Evolutionary conservation across 208 protist genomes (phyloP).

Genomic region (Trypanosoma vivax): DNA sequence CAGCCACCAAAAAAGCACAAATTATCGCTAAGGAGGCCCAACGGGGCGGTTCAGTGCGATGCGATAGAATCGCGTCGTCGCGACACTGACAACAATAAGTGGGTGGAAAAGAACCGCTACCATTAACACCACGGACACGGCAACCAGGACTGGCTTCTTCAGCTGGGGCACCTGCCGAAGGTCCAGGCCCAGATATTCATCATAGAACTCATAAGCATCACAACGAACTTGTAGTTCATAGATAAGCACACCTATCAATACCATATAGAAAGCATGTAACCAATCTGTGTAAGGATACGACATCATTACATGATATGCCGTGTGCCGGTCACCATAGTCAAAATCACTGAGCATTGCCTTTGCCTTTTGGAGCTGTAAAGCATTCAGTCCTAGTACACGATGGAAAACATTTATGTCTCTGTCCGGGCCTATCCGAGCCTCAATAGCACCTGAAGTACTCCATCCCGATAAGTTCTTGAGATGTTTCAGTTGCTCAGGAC

Average conservation of each 20-base stretch:
- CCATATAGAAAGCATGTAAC: conserved; percentile 80
- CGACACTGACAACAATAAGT: conserved; percentile 74
- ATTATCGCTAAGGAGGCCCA: conserved; percentile 54
- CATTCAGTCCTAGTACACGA: conserved; percentile 59
- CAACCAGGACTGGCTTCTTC: conserved; percentile 63
- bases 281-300: conserved; percentile 88
- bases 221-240: conserved; percentile 69
- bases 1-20: too few species aligned
- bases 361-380: conserved; percentile 77
- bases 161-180: conserved; percentile 68
- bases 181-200: conserved; percentile 84
- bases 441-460: conserved; percentile 6
- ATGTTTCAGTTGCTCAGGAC: neutral
- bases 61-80: conserved; percentile 72
- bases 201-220: conserved; percentile 77
- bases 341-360: conserved; percentile 85
- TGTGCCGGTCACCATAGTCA: conserved; percentile 69
- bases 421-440: conserved; percentile 19
- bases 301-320: conserved; percentile 86
- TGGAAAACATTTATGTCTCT: conserved; percentile 66
- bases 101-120: conserved; percentile 71
- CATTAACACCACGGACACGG: conserved; percentile 60
- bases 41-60: conserved; percentile 76
- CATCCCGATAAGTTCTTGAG: neutral
- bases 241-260: conserved; percentile 50